Base-by-base conservation (phyloP, 1,139 yeast species). In the Suhomyces terraborum region DNA sequence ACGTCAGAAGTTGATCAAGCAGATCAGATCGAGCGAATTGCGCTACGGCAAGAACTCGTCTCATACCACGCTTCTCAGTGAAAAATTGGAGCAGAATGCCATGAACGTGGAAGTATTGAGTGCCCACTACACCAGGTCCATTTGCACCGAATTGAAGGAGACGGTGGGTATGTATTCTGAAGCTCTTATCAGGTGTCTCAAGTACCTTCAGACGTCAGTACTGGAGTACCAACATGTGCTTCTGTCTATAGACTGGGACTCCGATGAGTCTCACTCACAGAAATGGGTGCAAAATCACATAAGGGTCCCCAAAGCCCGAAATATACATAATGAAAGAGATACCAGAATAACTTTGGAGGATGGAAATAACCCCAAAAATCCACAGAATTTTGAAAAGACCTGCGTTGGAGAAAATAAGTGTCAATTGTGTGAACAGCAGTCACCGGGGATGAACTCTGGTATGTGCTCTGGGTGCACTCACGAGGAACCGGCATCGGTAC, bases 71-170 rank as follows among this genome's bases (percentile, higher is more conserved):
- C 56, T 75, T 16, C 58, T 73, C 3, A 63, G 61, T 41, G 85
- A 80, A 50, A 65, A 66, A 35, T 53, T 79, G 25, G 84, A 80
- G 52, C 80, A 76, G 46, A 36, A 45, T 28, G 56, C 69, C 37
- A 68, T 75, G 49, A 71, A 77, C 32, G 62, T 77, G 16, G 75
- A 69, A 38, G 75, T 79, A 20, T 74, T 77, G 7, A 75, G 74
- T 45, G 69, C 66, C 25, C 85, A 80, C 51, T 67, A 71, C 38
- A 61, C 67, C 6, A 64, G 79, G 40, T 65, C 81, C 0, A 69
- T 80, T 14, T 63, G 68, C 27, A 65, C 58, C 16, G 72, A 71
- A 8, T 62, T 80, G 46, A 74, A 66, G 44, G 71, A 68, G 12
- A 56, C 79, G 1, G 55, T 78, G 7, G 54, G 61, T 14, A 79